Conservation (phyloP, 2,329 filamentous ascomycete genomes). For the Fusarium nematophilum region DNA sequence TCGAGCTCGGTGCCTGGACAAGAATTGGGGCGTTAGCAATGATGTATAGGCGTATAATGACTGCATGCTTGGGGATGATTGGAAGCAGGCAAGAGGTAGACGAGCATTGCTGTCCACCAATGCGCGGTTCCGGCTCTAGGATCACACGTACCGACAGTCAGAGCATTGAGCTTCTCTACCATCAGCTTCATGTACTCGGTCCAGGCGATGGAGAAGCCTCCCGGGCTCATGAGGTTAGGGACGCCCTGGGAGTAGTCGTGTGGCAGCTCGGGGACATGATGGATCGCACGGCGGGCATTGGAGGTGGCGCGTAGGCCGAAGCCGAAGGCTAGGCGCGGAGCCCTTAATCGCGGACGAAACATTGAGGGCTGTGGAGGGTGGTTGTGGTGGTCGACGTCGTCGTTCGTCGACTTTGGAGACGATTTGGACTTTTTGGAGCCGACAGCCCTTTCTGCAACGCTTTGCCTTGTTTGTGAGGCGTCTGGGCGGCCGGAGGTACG, state of each 20-base stretch:
- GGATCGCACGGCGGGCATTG: slow-evolving; percentile 55
- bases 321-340: slow-evolving; percentile 57
- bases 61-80: not conserved
- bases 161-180: slow-evolving; percentile 79
- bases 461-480: slow-evolving; percentile 29
- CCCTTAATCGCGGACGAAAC: slow-evolving; percentile 66
- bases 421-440: slow-evolving; percentile 34
- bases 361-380: slow-evolving; percentile 47
- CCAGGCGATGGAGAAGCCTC: slow-evolving; percentile 82
- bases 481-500: slow-evolving; percentile 29
- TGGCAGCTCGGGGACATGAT: slow-evolving; percentile 59
- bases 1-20: slow-evolving; percentile 72
- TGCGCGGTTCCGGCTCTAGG: not conserved
- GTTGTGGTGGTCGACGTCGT: slow-evolving; percentile 14
- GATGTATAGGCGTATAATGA: not conserved
- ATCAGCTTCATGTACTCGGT: slow-evolving; percentile 82
- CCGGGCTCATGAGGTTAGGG: slow-evolving; percentile 75
- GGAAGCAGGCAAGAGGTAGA: not conserved
- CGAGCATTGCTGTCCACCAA: slow-evolving; percentile 15
- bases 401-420: slow-evolving; percentile 20
- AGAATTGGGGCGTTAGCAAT: slow-evolving; percentile 20
- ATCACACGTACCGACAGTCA: slow-evolving; percentile 73
- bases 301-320: slow-evolving; percentile 50
- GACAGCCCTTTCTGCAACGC: slow-evolving; percentile 21
- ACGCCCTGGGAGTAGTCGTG: slow-evolving; percentile 66